Base-by-base conservation (phyloP, 2,329 filamentous ascomycete species). In the Sarocladium kiliense region DNA sequence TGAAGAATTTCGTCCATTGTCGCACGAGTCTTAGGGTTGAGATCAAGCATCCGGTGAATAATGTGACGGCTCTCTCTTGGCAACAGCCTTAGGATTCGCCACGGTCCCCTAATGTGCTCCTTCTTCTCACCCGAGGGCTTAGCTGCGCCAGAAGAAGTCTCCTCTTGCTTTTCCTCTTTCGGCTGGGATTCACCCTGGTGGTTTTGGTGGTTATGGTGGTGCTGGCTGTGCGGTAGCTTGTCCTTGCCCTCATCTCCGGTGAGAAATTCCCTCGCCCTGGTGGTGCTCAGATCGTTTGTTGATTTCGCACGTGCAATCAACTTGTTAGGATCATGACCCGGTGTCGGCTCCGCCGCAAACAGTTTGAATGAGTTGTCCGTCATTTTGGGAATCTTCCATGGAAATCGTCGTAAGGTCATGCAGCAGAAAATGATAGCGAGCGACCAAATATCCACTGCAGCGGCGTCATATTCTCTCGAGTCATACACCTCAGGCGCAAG, bases 401-500 rank as follows among this genome's bases (percentile, higher is more conserved):
- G 94, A 66, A 99, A 99, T 34, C 94, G 80, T 21, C 94, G 83
- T 41, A 99, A 77, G 4, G 91, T 94, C 94, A 99, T 99, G 76
- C 94, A 99, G 72, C 94, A 97, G 73, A 93, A 99, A 55, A 99
- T 97, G 63, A 99, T 99, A 18, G 93, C 94, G 57, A 99, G 78
- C 11, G 94, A 99, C 94, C 94, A 99, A 57, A 99, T 91, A 72
- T 99, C 94, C 1, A 93, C 90, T 6, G 91, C 90, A 59, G 92
- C 88, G 1, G 94, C 91, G 65, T 99, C 92, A 68, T 99, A 99
- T 66, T 91, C 92, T 61, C 88, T 85, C 59, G 92, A 84, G 61
- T 97, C 92, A 65, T 97, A 97, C 1, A 99, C 94, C 71, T 99
- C 94, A 0, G 94, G 94, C 0, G 94, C 94, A 42, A 99, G 81